Conservation (phyloP, 2,329 filamentous ascomycete genomes). For the Rhynchosporium secalis region DNA sequence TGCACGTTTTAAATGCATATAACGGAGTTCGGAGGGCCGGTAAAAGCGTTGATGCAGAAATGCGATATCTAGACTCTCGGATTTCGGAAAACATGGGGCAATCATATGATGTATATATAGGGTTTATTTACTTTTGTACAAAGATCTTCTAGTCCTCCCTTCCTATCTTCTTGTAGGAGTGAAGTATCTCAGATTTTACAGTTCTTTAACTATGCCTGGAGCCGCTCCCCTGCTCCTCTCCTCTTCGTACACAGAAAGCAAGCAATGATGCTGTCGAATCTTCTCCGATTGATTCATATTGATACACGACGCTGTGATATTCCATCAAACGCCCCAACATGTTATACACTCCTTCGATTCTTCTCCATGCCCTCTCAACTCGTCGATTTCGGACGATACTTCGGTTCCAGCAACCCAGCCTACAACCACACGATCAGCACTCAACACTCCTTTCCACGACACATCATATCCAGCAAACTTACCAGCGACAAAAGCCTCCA, state of each 20-base stretch:
- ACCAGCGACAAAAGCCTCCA: slow-evolving; percentile 88
- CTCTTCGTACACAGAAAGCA: not conserved
- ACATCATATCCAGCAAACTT: slow-evolving; percentile 24
- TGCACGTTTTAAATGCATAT: slow-evolving; percentile 25
- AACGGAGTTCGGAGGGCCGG: slow-evolving; percentile 23
- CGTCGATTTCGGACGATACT: slow-evolving; percentile 30
- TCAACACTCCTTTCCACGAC: not conserved
- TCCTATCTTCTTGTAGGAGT: not conserved
- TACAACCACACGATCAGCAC: slow-evolving; percentile 17
- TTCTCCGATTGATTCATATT: slow-evolving; percentile 3
- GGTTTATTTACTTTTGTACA: not conserved
- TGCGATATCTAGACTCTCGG: not conserved
- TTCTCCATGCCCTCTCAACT: not conserved
- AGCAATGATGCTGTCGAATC: not conserved
- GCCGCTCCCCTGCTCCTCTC: not conserved
- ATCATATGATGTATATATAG: not conserved
- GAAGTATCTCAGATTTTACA: not conserved
- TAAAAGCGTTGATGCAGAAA: not conserved
- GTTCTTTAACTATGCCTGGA: not conserved
- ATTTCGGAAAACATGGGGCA: too few species aligned
- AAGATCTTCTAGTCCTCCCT: not conserved
- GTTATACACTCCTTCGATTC: not conserved
- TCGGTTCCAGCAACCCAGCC: slow-evolving; percentile 39
- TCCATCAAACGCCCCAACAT: slow-evolving; percentile 2
- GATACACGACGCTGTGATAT: not conserved